These are phyloP conservation scores for Pestalotiopsis sp. DNA, from an alignment of 2,329 filamentous ascomycete species.

Conservation along the genomic window DNA sequence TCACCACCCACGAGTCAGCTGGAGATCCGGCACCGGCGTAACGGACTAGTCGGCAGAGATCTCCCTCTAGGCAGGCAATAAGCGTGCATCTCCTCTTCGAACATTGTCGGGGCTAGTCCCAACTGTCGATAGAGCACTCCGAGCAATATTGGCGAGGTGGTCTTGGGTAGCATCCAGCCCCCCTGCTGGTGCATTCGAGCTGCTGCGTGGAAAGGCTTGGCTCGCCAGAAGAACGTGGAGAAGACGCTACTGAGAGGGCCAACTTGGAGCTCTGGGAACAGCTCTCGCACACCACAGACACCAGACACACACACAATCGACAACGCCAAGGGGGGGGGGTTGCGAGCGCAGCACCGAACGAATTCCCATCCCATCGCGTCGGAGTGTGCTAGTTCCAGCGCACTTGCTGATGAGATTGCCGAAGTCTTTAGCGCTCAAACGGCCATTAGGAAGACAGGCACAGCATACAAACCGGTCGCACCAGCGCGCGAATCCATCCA, in stretches of 20 bases:
- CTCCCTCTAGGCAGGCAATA: conserved; percentile 15
- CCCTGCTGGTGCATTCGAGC: conserved; percentile 6
- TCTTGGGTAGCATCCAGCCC: neutral
- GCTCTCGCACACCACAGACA: no score
- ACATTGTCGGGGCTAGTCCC: conserved; percentile 14
- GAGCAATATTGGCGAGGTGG: conserved; percentile 6
- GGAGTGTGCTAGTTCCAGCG: neutral
- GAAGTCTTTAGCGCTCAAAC: conserved; percentile 14
- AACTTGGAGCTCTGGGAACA: neutral
- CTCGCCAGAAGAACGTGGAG: conserved; percentile 12
- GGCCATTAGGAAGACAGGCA: conserved; percentile 1
- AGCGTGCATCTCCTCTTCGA: conserved; percentile 9
- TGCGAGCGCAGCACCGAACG: conserved; percentile 12
- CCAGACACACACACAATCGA: neutral
- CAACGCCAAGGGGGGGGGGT: conserved; percentile 8
- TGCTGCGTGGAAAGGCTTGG: conserved; percentile 7
- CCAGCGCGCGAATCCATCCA: neutral
- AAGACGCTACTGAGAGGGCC: neutral
- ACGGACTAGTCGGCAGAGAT: conserved; percentile 16
- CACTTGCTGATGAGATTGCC: conserved; percentile 12
- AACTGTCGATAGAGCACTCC: conserved; percentile 6
- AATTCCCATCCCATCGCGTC: neutral
- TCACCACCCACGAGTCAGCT: conserved; percentile 17
- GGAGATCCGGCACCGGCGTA: conserved; percentile 17
- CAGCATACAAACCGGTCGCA: neutral